Evolutionary conservation across 2,329 filamentous ascomycete species (phyloP), one percentile per base, ranked within the genome.

Genomic region (Pseudogymnoascus sp.): DNA sequence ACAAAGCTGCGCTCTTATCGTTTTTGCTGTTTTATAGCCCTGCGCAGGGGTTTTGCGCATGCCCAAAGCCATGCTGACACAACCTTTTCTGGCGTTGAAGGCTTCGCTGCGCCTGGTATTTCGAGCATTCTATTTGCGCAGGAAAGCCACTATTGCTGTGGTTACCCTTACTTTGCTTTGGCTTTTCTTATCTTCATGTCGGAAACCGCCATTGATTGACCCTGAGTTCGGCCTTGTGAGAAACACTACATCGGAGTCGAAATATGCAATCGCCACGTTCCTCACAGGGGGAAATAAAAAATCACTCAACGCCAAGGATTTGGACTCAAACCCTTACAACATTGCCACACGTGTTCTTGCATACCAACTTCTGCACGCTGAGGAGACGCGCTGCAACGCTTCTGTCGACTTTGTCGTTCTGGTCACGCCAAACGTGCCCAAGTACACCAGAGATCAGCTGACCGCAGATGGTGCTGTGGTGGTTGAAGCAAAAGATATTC

Each of bases 321-420:
- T 74, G 25, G 75, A 77, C 63, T 34, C 49, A 34, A 56, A 56
- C 11, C 68, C 71, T 56, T 80, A 79, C 67, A 77, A 76, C 65
- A 69, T 72, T 21, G 74, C 73, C 18, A 70, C 74, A 0, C 75
- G 77, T 3, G 70, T 76, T 49, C 69, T 79, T 9, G 69, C 73
- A 11, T 78, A 78, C 66, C 77, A 79, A 66, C 68, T 79, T 3
- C 69, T 78, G 1, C 75, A 78, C 62, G 74, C 71, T 18, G 68
- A 72, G 0, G 63, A 71, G 8, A 80, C 77, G 2, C 69, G 70
- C 28, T 69, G 70, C 18, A 70, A 71, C 14, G 66, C 65, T 16
- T 65, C 68, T 0, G 75, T 77, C 14, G 71, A 72, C 9, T 76
- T 77, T 65, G 66, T 79, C 42, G 74, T 79, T 8, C 68, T 78